phyloP scores from a whole-genome alignment of 805 yeast genomes.

The Candida corydali region DNA sequence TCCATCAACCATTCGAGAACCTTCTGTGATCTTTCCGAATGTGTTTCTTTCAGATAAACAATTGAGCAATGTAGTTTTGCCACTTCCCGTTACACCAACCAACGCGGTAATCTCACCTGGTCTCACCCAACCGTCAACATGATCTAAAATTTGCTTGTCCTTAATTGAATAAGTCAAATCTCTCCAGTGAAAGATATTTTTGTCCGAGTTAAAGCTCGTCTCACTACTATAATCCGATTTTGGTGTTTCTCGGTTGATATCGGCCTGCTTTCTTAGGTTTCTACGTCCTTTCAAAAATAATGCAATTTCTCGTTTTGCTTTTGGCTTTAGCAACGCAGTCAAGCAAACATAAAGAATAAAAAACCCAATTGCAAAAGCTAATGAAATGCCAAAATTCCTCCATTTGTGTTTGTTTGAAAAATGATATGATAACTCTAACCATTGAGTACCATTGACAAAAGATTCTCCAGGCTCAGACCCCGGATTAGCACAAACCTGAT shows the following conservation, averaged over 20 bases:
- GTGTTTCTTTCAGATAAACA: slow-evolving; percentile 57
- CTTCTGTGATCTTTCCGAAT: slow-evolving; percentile 34
- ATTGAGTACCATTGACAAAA: slow-evolving; percentile 55
- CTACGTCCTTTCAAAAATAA: slow-evolving; percentile 23
- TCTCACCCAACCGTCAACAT: slow-evolving; percentile 59
- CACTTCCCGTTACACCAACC: slow-evolving; percentile 86
- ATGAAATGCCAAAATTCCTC: slow-evolving; percentile 71
- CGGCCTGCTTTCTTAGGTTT: slow-evolving; percentile 9
- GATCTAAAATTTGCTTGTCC: slow-evolving; percentile 34
- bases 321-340: slow-evolving; percentile 36
- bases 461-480: slow-evolving; percentile 55
- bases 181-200: slow-evolving; percentile 35
- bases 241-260: slow-evolving; percentile 7
- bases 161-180: slow-evolving; percentile 34
- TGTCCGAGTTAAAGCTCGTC: no score
- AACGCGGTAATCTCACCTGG: slow-evolving; percentile 78
- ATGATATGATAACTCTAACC: slow-evolving; percentile 42
- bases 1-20: slow-evolving; percentile 59
- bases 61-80: slow-evolving; percentile 72
- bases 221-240: no score
- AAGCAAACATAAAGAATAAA: slow-evolving; percentile 27
- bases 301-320: slow-evolving; percentile 40
- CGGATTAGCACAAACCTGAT: slow-evolving; percentile 44
- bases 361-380: slow-evolving; percentile 47
- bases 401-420: slow-evolving; percentile 61